A percentile compares a stretch with the other conserved stretches of the same genome.
These are phyloP conservation scores for Rhodosporidiobolus sp. DNA, from an alignment of 768 basidiomycete genomes.

Conservation along the genomic window DNA sequence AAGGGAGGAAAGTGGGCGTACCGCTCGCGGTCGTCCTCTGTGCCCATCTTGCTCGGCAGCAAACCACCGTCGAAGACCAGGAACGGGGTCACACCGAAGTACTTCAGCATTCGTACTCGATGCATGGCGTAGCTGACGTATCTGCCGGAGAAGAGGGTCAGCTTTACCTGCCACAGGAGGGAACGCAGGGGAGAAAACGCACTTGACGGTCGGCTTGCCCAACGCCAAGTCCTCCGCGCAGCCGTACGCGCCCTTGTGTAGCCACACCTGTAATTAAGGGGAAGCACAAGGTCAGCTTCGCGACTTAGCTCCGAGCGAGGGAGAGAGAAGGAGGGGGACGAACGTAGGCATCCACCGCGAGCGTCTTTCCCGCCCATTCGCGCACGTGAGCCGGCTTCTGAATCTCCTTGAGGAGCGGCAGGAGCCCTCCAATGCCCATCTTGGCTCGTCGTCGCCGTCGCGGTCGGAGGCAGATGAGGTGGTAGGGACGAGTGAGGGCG, in stretches of 20 bases:
- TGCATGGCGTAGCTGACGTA: conserved; percentile 97
- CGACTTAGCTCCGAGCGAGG: too few relatives aligned
- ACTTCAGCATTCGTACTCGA: conserved; percentile 75
- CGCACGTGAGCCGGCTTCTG: conserved; percentile 73
- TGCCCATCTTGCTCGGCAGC: conserved; percentile 87
- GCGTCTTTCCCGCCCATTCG: conserved; percentile 52
- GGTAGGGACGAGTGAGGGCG: too few relatives aligned
- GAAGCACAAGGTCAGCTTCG: too few relatives aligned
- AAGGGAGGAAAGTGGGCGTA: conserved; percentile 42
- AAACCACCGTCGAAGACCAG: conserved; percentile 96
- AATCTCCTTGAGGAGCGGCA: conserved; percentile 86
- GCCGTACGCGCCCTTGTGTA: conserved; percentile 69
- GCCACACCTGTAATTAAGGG: conserved; percentile 42
- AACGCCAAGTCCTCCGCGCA: conserved; percentile 89
- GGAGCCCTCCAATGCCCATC: conserved; percentile 80
- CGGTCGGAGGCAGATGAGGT: too few relatives aligned
- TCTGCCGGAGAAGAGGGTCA: conserved; percentile 52
- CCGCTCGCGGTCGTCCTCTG: conserved; percentile 72
- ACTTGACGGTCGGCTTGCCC: conserved; percentile 79
- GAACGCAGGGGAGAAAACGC: neutral
- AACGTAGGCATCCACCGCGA: conserved; percentile 93
- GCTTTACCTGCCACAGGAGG: neutral
- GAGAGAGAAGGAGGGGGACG: neutral
- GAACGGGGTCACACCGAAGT: conserved; percentile 80
- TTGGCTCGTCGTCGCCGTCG: too few relatives aligned